Base-by-base conservation (phyloP, 2,329 filamentous ascomycete species). In the Aspergillus eucalypticola region DNA sequence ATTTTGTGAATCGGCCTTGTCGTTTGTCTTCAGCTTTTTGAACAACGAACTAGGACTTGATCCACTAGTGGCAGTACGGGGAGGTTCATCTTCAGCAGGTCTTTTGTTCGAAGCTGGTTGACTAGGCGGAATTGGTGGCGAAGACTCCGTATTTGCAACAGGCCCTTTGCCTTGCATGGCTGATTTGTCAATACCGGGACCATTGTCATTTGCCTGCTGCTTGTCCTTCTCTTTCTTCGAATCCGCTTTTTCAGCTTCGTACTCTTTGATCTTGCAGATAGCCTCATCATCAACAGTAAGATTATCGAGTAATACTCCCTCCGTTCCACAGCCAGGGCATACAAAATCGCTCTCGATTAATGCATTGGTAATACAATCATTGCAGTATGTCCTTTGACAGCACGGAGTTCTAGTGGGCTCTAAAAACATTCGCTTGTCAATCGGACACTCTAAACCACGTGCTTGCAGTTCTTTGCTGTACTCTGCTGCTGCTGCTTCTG, bases 351-450 rank as follows among this genome's bases (percentile, higher is more conserved):
- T 95, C 83, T 98, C 93, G 80, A 97, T 94, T 79, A 99, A 88
- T 79, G 93, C 91, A 86, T 96, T 96, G 77, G 95, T 96, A 81
- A 99, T 97, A 89, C 95, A 99, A 77, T 97, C 92, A 86, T 95
- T 95, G 85, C 95, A 99, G 84, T 96, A 99, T 75, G 93, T 97
- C 86, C 90, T 96, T 81, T 90, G 87, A 84, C 95, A 99, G 86
- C 95, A 99, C 68, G 95, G 94, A 74, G 95, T 98, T 86, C 96
- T 96, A 85, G 96, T 95, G 85, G 95, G 94, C 78, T 97, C 92
- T 88, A 96, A 89, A 81, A 98, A 97, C 86, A 96, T 89, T 79
- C 91, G 93, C 81, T 96, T 96, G 87, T 98, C 95, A 84, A 98
- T 90, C 67, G 92, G 86, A 83, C 95, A 99, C 78, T 95, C 90